Conservation (phyloP, 2,329 filamentous ascomycete species). For the Beauveria varroae region DNA sequence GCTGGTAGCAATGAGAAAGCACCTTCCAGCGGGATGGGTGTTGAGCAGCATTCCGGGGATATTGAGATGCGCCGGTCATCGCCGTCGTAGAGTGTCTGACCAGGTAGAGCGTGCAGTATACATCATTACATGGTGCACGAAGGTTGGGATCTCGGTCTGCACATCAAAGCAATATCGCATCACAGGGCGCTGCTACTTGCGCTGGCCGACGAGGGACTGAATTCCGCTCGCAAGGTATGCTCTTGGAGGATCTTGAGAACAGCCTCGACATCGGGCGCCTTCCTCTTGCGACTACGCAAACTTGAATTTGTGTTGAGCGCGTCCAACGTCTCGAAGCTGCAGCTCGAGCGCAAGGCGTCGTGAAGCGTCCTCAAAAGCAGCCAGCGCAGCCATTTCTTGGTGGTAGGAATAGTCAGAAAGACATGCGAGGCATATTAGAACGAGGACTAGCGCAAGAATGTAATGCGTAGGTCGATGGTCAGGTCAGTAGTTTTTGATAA, state of each 20-base stretch:
- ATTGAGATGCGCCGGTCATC: background rate
- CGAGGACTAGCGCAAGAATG: too few species aligned
- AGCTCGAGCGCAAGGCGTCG: background rate
- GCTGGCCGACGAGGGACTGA: background rate
- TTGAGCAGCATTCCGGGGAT: background rate
- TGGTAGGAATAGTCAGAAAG: background rate
- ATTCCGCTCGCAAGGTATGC: background rate
- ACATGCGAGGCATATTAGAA: too few species aligned
- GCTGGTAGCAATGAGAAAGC: background rate
- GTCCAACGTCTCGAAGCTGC: background rate
- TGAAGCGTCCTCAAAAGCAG: background rate
- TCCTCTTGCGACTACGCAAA: background rate
- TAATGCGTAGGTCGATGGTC: background rate
- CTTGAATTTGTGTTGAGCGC: background rate
- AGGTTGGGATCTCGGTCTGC: too few species aligned
- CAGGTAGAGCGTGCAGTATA: background rate
- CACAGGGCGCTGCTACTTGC: background rate
- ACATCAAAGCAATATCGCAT: background rate
- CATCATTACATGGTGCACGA: background rate
- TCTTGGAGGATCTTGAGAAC: background rate
- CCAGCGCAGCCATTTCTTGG: background rate
- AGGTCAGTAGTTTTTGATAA: background rate
- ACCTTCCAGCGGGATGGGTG: background rate
- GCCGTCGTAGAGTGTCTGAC: background rate
- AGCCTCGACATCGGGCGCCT: background rate